A percentile compares a stretch with the other conserved stretches of the same genome.
phyloP scores from a whole-genome alignment of 768 basidiomycete genomes.

The Amyloporia xantha region DNA sequence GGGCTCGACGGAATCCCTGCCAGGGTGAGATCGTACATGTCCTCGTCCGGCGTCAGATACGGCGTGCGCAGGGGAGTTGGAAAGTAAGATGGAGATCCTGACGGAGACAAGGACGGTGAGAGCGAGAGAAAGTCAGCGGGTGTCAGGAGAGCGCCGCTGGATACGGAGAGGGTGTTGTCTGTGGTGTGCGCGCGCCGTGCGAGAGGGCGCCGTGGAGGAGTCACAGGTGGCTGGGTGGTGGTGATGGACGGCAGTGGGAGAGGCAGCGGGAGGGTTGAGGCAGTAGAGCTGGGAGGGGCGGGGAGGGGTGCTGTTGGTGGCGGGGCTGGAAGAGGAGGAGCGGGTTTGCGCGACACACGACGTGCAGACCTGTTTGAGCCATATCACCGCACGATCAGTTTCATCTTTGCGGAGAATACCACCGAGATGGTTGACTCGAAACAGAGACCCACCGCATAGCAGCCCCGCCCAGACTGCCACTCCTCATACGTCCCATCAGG shows the following conservation, averaged over 20 bases:
- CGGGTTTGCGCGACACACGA: constrained; percentile 11
- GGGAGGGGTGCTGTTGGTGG: constrained; percentile 17
- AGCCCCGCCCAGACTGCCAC: constrained; percentile 42
- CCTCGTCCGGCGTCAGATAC: constrained; percentile 8
- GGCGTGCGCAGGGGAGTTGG: constrained; percentile 3
- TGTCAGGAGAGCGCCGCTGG: too few species aligned
- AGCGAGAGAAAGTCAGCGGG: too few species aligned
- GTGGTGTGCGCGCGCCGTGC: constrained; percentile 14
- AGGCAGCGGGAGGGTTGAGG: constrained; percentile 2
- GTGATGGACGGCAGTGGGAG: constrained; percentile 7
- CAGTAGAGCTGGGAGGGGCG: constrained; percentile 9
- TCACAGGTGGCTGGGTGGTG: constrained; percentile 4
- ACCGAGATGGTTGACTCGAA: too few species aligned
- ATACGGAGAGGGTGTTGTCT: constrained; percentile 11
- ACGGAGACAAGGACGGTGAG: too few species aligned
- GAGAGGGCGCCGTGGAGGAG: constrained; percentile 12
- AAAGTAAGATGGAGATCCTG: constrained; percentile 6
- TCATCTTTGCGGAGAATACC: too few species aligned
- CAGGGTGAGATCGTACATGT: constrained; percentile 6
- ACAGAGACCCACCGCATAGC: constrained; percentile 25
- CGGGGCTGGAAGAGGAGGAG: constrained; percentile 13
- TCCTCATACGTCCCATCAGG: constrained; percentile 47
- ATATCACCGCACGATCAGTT: too few species aligned
- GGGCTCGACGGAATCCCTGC: constrained; percentile 7
- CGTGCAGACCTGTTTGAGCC: neutral